These are phyloP conservation scores for Buxus sempervirens DNA, from an alignment of 164 flowering plant species.

Conservation along the genomic window DNA sequence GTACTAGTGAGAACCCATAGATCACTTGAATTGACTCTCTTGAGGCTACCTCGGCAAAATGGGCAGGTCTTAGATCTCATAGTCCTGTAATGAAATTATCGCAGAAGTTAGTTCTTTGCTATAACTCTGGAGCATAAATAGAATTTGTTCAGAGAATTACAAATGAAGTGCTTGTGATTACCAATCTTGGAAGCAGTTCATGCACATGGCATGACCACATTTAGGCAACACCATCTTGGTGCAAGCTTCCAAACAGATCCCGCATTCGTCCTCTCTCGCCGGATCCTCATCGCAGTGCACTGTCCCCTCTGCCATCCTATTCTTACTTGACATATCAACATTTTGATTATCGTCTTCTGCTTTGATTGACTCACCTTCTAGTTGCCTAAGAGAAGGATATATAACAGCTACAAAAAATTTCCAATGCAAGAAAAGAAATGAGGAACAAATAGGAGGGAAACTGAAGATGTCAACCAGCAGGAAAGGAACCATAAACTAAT, in stretches of 20 bases:
- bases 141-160: not conserved
- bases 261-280: conserved; percentile 69
- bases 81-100: conserved; percentile 45
- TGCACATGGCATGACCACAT: conserved; percentile 77
- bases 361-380: conserved; percentile 41
- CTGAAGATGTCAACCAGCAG: not conserved
- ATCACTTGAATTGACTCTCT: conserved; percentile 54
- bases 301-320: conserved; percentile 25
- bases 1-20: conserved; percentile 70
- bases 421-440: not conserved
- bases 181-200: conserved; percentile 66
- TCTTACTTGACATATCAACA: conserved; percentile 20
- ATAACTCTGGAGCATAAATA: conserved; percentile 1
- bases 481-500: not conserved
- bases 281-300: conserved; percentile 24
- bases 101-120: not conserved
- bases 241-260: conserved; percentile 68
- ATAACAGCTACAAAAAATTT: conserved; percentile 56
- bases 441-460: not conserved
- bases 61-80: conserved; percentile 78
- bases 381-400: conserved; percentile 64
- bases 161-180: conserved; percentile 14
- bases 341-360: conserved; percentile 24
- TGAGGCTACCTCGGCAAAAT: conserved; percentile 74
- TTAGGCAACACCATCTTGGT: conserved; percentile 60